Percentiles rank a stretch among this genome's conserved stretches.
These are phyloP conservation scores for Penicillium desertorum DNA, from an alignment of 495 filamentous ascomycete species.

Conservation along the genomic window DNA sequence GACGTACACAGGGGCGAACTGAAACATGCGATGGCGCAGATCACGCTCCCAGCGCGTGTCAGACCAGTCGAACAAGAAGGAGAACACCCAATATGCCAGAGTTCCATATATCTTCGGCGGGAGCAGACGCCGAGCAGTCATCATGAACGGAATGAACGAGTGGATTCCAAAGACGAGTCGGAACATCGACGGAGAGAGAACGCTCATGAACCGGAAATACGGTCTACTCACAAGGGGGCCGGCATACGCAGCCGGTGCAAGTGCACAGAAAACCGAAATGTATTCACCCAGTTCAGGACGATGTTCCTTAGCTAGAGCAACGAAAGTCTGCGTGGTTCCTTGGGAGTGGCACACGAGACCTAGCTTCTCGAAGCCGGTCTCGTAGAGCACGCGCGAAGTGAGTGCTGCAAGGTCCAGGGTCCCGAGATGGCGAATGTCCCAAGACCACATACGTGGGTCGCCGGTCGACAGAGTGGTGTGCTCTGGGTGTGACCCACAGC, in stretches of 20 bases:
- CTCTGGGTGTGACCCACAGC: conserved; percentile 78
- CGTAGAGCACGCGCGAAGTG: conserved; percentile 75
- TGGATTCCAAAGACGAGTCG: conserved; percentile 87
- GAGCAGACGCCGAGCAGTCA: conserved; percentile 70
- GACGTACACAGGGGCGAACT: conserved; percentile 88
- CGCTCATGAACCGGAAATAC: conserved; percentile 90
- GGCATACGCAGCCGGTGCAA: conserved; percentile 90
- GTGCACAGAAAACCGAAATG: conserved; percentile 88
- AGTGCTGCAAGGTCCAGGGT: conserved; percentile 86
- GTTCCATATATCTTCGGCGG: conserved; percentile 72
- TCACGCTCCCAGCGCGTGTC: conserved; percentile 83
- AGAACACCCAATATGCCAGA: conserved; percentile 87
- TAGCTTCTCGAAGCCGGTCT: conserved; percentile 81
- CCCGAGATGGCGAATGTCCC: conserved; percentile 96
- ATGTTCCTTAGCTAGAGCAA: conserved; percentile 89
- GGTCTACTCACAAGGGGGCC: conserved; percentile 81
- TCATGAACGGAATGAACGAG: conserved; percentile 94
- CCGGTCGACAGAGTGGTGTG: conserved; percentile 67
- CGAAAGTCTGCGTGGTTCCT: conserved; percentile 86
- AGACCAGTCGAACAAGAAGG: conserved; percentile 87
- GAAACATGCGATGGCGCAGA: conserved; percentile 80
- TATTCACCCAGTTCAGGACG: conserved; percentile 81
- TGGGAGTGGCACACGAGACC: conserved; percentile 87
- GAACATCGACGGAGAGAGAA: conserved; percentile 74
- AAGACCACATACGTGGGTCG: conserved; percentile 95